phyloP scores from a whole-genome alignment of 768 basidiomycete genomes.

The Phlebiopsis gigantea region DNA sequence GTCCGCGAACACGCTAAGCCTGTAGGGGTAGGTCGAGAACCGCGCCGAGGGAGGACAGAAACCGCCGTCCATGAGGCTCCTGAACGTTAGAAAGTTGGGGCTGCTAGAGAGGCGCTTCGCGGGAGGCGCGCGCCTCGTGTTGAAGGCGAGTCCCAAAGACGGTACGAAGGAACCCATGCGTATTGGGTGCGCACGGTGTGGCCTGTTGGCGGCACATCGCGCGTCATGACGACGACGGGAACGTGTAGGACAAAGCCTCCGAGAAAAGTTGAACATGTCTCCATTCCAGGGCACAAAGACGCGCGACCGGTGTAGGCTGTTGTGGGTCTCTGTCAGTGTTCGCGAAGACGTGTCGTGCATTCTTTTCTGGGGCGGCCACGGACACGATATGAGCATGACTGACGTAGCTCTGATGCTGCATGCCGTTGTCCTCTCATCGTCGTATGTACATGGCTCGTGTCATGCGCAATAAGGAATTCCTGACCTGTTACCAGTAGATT shows the following conservation, averaged over 20 bases:
- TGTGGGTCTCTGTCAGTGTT: conserved; percentile 2
- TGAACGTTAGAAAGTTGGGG: neutral
- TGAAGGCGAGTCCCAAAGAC: neutral
- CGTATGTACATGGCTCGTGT: no score
- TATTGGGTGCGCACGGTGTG: neutral
- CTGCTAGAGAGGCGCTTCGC: neutral
- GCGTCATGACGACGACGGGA: neutral
- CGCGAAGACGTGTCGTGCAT: neutral
- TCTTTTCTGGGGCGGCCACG: neutral
- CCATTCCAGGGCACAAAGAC: neutral
- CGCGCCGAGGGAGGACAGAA: neutral
- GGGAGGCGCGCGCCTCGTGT: neutral
- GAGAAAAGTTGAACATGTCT: neutral
- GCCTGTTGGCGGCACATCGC: neutral
- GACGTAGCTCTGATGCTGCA: neutral
- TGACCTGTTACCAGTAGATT: no score
- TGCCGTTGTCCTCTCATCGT: neutral
- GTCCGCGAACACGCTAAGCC: neutral
- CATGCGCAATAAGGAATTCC: no score
- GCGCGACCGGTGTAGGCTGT: neutral
- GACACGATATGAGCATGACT: neutral
- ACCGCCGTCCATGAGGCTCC: neutral
- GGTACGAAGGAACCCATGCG: neutral
- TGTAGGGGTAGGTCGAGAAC: neutral
- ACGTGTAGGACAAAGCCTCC: neutral